Conservation (phyloP, 169 alveolate genomes). For the Cryptosporidium xiaoi region DNA sequence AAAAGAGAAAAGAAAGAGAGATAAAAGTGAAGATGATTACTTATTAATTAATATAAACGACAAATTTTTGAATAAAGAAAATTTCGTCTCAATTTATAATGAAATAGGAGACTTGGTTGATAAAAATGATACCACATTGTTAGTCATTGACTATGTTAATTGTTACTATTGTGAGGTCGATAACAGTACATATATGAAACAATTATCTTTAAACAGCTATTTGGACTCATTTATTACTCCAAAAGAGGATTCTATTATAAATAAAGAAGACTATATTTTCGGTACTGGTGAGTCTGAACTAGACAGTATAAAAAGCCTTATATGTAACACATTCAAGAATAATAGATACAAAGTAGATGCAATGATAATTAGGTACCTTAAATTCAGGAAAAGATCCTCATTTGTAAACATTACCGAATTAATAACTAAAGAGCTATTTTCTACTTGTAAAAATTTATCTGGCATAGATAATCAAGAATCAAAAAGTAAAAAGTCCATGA, state of each 20-base stretch:
- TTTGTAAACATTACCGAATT: slow-evolving; percentile 16
- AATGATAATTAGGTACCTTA: slow-evolving; percentile 35
- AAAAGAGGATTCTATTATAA: slow-evolving; percentile 11
- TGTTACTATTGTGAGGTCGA: background rate
- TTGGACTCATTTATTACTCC: slow-evolving; percentile 22
- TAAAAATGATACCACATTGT: background rate
- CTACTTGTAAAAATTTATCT: background rate
- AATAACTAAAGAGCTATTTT: slow-evolving; percentile 29
- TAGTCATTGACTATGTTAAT: no score
- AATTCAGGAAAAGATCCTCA: slow-evolving; percentile 8
- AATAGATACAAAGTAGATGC: slow-evolving; percentile 48
- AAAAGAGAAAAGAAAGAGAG: background rate
- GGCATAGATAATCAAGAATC: background rate
- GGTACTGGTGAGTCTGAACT: background rate
- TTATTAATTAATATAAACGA: background rate
- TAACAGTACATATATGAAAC: background rate
- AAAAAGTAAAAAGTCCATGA: slow-evolving; percentile 9
- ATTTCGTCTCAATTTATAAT: background rate
- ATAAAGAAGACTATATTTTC: background rate
- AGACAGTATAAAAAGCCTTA: slow-evolving; percentile 15
- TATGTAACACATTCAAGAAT: slow-evolving; percentile 2
- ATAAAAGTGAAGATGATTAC: background rate
- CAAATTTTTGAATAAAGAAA: slow-evolving; percentile 3
- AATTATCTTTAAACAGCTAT: background rate
- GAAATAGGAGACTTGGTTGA: background rate